Percentiles rank a stretch among this genome's conserved stretches.
Conservation (phyloP, 345 rosid species). For the Citrus sinensis region DNA sequence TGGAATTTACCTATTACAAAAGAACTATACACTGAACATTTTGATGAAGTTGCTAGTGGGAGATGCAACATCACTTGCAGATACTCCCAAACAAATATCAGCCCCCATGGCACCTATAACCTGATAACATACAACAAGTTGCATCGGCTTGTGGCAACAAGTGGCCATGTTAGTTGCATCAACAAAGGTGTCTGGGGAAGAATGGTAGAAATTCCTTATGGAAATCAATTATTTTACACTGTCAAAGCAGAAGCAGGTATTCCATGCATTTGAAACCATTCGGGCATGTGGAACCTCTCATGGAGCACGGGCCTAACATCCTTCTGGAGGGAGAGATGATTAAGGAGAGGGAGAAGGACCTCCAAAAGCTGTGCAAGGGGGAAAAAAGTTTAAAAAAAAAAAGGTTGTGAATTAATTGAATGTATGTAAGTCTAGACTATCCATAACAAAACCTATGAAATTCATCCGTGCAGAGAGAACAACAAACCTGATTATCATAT, state of each 20-base stretch:
- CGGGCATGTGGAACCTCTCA: slow-evolving; percentile 82
- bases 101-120: not conserved
- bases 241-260: slow-evolving; percentile 64
- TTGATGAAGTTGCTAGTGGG: not conserved
- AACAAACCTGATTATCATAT: slow-evolving; percentile 42
- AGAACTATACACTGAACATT: not conserved
- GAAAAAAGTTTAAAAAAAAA: not conserved
- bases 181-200: not conserved
- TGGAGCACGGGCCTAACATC: slow-evolving; percentile 73
- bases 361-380: slow-evolving; percentile 60
- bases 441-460: not conserved
- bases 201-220: not conserved
- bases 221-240: not conserved
- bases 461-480: slow-evolving; percentile 7
- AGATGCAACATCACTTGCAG: not conserved
- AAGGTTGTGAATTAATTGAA: no score
- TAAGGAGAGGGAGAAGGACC: slow-evolving; percentile 85
- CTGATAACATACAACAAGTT: not conserved
- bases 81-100: not conserved
- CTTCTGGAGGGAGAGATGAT: slow-evolving; percentile 68
- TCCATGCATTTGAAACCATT: slow-evolving; percentile 96
- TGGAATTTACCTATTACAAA: not conserved
- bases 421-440: not conserved
- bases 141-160: not conserved
- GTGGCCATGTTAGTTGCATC: not conserved